These are phyloP conservation scores for Fraxinus albicans DNA, from an alignment of 305 asterid species.

Conservation along the genomic window DNA sequence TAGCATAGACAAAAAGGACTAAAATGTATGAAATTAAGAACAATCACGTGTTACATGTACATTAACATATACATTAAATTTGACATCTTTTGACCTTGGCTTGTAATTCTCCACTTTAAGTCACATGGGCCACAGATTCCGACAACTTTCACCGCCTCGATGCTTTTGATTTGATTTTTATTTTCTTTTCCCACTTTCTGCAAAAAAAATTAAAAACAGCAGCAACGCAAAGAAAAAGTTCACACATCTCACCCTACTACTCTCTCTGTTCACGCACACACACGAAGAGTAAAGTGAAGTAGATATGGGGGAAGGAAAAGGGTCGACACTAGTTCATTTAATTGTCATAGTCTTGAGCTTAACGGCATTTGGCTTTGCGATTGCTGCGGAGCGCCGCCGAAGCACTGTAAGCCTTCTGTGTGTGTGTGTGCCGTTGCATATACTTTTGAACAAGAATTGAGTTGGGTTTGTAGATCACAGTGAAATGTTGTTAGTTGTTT, in stretches of 20 bases:
- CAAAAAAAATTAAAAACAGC: neutral
- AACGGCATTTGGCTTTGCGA: conserved; percentile 84
- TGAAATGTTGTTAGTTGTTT: conserved; percentile 8
- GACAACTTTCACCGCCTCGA: conserved; percentile 9
- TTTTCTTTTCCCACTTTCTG: neutral
- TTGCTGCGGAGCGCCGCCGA: conserved; percentile 95
- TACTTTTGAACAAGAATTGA: neutral
- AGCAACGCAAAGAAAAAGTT: neutral
- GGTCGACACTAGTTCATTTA: conserved; percentile 58
- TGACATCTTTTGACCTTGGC: too few species aligned
- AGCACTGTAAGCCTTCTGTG: conserved; percentile 54
- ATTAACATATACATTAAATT: too few species aligned
- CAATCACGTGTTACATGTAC: too few species aligned
- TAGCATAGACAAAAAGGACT: too few species aligned
- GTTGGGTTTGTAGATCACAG: conserved; percentile 25
- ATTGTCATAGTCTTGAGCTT: conserved; percentile 69
- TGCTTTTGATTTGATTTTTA: neutral
- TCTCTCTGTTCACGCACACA: conserved; percentile 9
- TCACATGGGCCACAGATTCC: conserved; percentile 17
- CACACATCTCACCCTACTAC: conserved; percentile 4
- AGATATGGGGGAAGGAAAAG: conserved; percentile 55
- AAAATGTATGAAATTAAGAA: too few species aligned
- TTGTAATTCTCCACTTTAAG: neutral
- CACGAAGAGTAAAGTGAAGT: conserved; percentile 15
- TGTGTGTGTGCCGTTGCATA: neutral